Evolutionary conservation across 768 basidiomycete genomes (phyloP).

Genomic region (Leccinum disarticulatum): DNA sequence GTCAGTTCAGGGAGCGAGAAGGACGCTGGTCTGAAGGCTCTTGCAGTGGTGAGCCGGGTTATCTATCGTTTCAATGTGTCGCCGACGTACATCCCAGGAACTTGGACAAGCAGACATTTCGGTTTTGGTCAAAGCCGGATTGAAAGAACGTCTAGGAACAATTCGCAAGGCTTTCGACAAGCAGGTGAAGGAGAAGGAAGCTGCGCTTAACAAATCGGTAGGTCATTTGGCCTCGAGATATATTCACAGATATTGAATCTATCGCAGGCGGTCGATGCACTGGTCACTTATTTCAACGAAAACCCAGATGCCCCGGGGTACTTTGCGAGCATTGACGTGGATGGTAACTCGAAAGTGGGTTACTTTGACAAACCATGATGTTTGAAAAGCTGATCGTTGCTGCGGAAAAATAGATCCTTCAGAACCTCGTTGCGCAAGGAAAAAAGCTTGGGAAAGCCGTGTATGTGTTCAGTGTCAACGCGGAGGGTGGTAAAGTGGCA

Average conservation of each 20-base stretch:
- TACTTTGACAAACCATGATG: not conserved
- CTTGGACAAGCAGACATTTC: slow-evolving; percentile 90
- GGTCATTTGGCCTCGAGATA: slow-evolving; percentile 15
- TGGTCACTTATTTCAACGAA: slow-evolving; percentile 74
- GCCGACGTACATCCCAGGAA: slow-evolving; percentile 52
- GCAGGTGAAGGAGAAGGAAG: slow-evolving; percentile 78
- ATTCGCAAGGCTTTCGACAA: slow-evolving; percentile 86
- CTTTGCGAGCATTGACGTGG: slow-evolving; percentile 69
- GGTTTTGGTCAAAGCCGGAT: slow-evolving; percentile 72
- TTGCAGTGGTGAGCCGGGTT: slow-evolving; percentile 58
- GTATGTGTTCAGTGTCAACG: slow-evolving; percentile 85
- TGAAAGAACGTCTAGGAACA: slow-evolving; percentile 69
- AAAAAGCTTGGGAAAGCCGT: slow-evolving; percentile 80
- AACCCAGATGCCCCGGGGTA: slow-evolving; percentile 70
- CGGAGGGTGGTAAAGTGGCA: slow-evolving; percentile 68
- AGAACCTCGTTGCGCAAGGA: slow-evolving; percentile 71
- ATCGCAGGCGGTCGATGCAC: slow-evolving; percentile 63
- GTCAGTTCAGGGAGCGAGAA: slow-evolving; percentile 70
- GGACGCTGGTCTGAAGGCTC: slow-evolving; percentile 83
- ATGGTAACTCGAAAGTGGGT: slow-evolving; percentile 82
- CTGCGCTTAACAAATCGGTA: slow-evolving; percentile 75
- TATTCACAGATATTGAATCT: not conserved
- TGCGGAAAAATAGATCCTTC: slow-evolving; percentile 54
- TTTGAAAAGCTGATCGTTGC: not conserved
- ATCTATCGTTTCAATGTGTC: not conserved